These are phyloP conservation scores for Coprinellus micaceus DNA, from an alignment of 768 basidiomycete genomes.

Conservation along the genomic window DNA sequence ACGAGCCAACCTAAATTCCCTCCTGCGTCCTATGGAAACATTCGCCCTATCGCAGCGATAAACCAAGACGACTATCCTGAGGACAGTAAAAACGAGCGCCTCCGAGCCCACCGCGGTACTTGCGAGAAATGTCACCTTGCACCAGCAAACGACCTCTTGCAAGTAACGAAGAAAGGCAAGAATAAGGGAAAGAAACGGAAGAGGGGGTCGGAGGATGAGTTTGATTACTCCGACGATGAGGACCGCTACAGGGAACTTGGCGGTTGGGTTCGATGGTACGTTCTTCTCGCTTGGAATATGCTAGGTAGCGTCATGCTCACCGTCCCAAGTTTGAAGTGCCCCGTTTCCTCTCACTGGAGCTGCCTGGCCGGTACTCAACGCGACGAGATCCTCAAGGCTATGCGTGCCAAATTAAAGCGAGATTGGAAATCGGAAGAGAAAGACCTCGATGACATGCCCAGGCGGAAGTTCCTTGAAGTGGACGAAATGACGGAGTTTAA, in stretches of 20 bases:
- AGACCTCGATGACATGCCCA: slow-evolving; percentile 25
- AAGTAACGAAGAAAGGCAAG: slow-evolving; percentile 34
- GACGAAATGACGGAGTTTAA: slow-evolving; percentile 75
- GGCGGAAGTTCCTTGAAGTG: slow-evolving; percentile 43
- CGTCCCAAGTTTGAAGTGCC: slow-evolving; percentile 62
- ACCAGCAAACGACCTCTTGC: slow-evolving; percentile 56
- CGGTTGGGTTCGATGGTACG: slow-evolving; percentile 84
- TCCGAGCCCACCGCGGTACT: slow-evolving; percentile 56
- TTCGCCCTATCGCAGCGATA: slow-evolving; percentile 39
- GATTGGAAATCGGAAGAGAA: slow-evolving; percentile 32
- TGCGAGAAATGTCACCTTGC: slow-evolving; percentile 70
- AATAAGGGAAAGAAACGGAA: slow-evolving; percentile 39
- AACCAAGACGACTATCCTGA: slow-evolving; percentile 50
- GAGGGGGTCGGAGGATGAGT: slow-evolving; percentile 40
- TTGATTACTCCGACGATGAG: slow-evolving; percentile 54
- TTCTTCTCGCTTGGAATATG: slow-evolving; percentile 7
- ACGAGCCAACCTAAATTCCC: slow-evolving; percentile 24
- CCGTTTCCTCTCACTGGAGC: slow-evolving; percentile 72
- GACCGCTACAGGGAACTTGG: slow-evolving; percentile 52
- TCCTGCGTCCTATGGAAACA: slow-evolving; percentile 41
- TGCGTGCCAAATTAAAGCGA: slow-evolving; percentile 46
- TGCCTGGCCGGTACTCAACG: slow-evolving; percentile 65
- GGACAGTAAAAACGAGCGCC: slow-evolving; percentile 45
- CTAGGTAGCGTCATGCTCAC: slow-evolving; percentile 19
- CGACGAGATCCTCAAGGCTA: slow-evolving; percentile 70